These are phyloP conservation scores for Pichia membranifaciens DNA, from an alignment of 805 yeast species.

Conservation along the genomic window DNA sequence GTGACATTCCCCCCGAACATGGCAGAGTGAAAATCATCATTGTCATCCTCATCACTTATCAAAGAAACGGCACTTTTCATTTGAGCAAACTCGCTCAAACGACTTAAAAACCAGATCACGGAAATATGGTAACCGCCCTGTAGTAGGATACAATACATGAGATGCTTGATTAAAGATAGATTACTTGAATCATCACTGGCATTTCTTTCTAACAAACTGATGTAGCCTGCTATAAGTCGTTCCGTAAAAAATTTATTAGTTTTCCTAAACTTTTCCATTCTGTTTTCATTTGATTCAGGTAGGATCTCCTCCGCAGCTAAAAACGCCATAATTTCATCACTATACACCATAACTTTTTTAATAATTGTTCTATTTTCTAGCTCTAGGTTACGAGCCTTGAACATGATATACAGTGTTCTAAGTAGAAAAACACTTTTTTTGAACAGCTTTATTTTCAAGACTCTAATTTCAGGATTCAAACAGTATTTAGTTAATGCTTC, in stretches of 20 bases:
- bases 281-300: neutral
- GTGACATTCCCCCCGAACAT: neutral
- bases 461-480: neutral
- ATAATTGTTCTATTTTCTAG: neutral
- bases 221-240: slow-evolving; percentile 7
- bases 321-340: slow-evolving; percentile 6
- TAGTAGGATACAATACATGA: slow-evolving; percentile 13
- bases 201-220: slow-evolving; percentile 6
- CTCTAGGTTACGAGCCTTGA: neutral
- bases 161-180: slow-evolving; percentile 7
- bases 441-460: neutral
- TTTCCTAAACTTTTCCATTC: neutral
- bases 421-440: neutral
- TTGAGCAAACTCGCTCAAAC: slow-evolving; percentile 10
- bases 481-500: neutral
- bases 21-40: neutral
- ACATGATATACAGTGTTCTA: neutral
- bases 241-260: slow-evolving; percentile 4
- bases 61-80: slow-evolving; percentile 10
- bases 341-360: neutral
- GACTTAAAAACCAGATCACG: slow-evolving; percentile 12
- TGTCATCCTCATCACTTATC: slow-evolving; percentile 15
- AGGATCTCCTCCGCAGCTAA: neutral
- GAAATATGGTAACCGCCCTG: slow-evolving; percentile 17
- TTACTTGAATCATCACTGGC: slow-evolving; percentile 14